Percentiles rank a stretch among this genome's conserved stretches.
Conservation (phyloP, 2,329 filamentous ascomycete species). For the Ceratocystis variospora region DNA sequence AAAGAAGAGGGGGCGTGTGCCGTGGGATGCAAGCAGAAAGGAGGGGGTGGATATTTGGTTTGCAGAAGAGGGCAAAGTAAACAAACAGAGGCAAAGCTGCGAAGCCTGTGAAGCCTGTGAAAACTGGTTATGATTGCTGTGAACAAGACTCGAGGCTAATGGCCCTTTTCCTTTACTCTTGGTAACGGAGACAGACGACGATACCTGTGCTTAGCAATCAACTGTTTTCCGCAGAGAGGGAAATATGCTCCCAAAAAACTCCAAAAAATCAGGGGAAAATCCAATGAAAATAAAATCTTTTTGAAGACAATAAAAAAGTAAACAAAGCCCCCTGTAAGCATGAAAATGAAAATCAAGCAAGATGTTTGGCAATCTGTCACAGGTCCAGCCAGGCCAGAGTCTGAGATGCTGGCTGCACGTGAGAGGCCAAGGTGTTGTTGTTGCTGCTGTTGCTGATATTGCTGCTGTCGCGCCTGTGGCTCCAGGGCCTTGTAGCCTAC, state of each 20-base stretch:
- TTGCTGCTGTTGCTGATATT: too few relatives aligned
- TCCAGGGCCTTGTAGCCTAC: not conserved
- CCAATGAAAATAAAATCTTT: not conserved
- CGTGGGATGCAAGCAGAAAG: not conserved
- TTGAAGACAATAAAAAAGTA: not conserved
- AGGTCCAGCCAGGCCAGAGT: not conserved
- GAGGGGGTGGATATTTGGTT: not conserved
- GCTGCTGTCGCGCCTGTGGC: too few relatives aligned
- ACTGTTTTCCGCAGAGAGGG: not conserved
- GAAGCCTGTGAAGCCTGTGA: not conserved
- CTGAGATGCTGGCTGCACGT: not conserved
- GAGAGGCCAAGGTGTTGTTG: too few relatives aligned
- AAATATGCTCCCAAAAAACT: not conserved
- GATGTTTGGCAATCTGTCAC: not conserved
- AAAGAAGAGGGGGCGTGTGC: not conserved
- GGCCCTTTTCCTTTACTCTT: not conserved
- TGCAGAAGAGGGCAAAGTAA: not conserved
- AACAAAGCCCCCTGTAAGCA: conserved; percentile 2
- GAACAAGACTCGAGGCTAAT: not conserved
- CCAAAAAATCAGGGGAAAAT: conserved; percentile 1
- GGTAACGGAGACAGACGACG: not conserved
- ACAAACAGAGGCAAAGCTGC: not conserved
- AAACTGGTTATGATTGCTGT: not conserved
- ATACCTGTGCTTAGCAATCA: not conserved
- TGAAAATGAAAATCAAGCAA: not conserved